Evolutionary conservation across 345 rosid species (phyloP), one percentile per base, ranked within the genome.

Genomic region (Aquilaria yunnanensis): DNA sequence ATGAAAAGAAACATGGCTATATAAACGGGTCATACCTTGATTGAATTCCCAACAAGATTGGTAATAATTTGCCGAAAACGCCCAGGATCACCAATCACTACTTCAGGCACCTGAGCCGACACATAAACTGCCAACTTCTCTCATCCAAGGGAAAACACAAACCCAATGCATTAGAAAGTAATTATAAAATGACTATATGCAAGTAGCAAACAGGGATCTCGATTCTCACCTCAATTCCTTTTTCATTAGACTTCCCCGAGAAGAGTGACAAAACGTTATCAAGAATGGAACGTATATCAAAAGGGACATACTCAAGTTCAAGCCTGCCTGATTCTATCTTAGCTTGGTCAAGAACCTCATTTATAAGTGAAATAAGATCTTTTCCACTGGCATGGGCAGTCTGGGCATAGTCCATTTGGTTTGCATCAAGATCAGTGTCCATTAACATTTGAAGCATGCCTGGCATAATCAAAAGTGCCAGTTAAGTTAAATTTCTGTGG

Each of bases 291-390:
- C 82, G 89, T 58, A 86, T 74, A 78, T 94, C 92, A 63, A 94
- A 94, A 59, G 99, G 87, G 29, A 90, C 97, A 14, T 75, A 71
- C 66, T 94, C 99, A 9, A 87, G 82, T 67, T 94, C 99, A 16
- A 94, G 90, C 82, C 83, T 83, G 74, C 97, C 96, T 9, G 99
- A 90, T 81, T 94, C 99, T 74, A 94, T 94, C 89, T 94, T 94
- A 34, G 97, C 97, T 63, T 88, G 97, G 80, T 94, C 99, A 73
- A 94, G 97, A 71, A 94, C 97, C 63, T 82, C 96, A 23, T 86
- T 88, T 73, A 94, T 90, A 52, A 94, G 53, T 51, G 85, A 82
- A 67, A 86, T 90, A 47, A 94, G 85, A 77, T 88, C 96, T 51
- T 77, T 83, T 66, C 99, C 99, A 64, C 97, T 88, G 49, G 66